Conservation (phyloP, 306 rosid genomes). For the Canavalia ensiformis region DNA sequence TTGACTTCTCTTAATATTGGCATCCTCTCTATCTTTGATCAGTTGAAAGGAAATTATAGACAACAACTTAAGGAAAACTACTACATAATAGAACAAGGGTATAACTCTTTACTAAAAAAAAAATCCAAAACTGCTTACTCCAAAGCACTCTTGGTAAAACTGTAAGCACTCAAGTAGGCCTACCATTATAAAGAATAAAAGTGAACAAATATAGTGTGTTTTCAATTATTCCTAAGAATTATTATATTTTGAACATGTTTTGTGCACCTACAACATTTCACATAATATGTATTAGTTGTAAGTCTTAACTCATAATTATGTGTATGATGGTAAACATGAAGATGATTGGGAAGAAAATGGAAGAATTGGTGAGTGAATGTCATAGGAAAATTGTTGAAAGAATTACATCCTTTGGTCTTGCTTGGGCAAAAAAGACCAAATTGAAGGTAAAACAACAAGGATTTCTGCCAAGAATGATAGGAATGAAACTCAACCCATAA, state of each 20-base stretch:
- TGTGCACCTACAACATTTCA: background rate
- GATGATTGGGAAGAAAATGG: constrained; percentile 68
- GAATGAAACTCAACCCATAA: constrained; percentile 53
- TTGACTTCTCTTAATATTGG: too few relatives aligned
- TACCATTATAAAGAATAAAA: constrained; percentile 65
- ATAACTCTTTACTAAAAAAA: too few relatives aligned
- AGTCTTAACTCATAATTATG: constrained; percentile 30
- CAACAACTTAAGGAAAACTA: too few relatives aligned
- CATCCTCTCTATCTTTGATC: too few relatives aligned
- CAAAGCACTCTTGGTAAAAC: too few relatives aligned
- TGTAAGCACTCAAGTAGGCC: constrained; percentile 57
- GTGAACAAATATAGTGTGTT: constrained; percentile 58
- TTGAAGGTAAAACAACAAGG: constrained; percentile 50
- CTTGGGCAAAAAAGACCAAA: constrained; percentile 52
- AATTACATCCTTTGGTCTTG: constrained; percentile 60
- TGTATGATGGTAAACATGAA: constrained; percentile 56
- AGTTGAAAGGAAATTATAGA: too few relatives aligned
- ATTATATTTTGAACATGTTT: constrained; percentile 21
- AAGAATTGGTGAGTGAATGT: constrained; percentile 59
- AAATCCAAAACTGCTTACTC: too few relatives aligned
- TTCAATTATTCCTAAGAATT: constrained; percentile 24
- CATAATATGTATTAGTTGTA: constrained; percentile 12
- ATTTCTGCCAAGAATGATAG: constrained; percentile 55
- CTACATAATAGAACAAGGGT: too few relatives aligned
- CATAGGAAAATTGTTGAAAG: constrained; percentile 75